phyloP scores from a whole-genome alignment of 495 filamentous ascomycete species.

The Eremomyces bilateralis region DNA sequence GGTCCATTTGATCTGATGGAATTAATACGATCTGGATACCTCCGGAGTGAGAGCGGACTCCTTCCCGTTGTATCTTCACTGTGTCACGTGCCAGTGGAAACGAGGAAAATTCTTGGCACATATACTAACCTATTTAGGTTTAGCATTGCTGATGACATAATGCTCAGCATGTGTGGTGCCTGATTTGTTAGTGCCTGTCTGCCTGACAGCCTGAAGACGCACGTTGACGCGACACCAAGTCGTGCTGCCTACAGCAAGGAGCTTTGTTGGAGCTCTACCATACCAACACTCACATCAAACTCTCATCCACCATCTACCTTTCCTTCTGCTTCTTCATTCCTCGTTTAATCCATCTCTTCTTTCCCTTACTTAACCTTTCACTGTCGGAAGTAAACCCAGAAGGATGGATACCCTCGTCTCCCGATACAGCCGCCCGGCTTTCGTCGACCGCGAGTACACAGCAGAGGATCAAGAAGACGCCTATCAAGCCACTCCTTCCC shows the following conservation, averaged over 20 bases:
- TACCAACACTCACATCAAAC: background rate
- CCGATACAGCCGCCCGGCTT: slow-evolving; percentile 57
- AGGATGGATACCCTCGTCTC: slow-evolving; percentile 83
- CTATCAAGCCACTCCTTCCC: slow-evolving; percentile 37
- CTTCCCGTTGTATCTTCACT: background rate
- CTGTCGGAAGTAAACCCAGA: background rate
- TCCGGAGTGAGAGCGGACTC: background rate
- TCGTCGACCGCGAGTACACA: slow-evolving; percentile 46
- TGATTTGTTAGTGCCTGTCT: no score
- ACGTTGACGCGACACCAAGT: no score
- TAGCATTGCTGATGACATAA: no score
- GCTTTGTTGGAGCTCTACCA: background rate
- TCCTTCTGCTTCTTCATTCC: background rate
- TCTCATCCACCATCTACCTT: background rate
- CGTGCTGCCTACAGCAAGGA: no score
- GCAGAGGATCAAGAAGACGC: slow-evolving; percentile 61
- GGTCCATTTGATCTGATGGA: background rate
- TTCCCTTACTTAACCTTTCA: no score
- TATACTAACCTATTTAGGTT: background rate
- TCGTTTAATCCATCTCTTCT: no score
- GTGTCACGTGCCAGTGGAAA: no score
- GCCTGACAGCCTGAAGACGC: no score
- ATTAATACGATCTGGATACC: background rate
- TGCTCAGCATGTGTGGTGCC: no score
- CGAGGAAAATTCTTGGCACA: no score